A percentile compares a stretch with the other conserved stretches of the same genome.
Conservation (phyloP, 495 filamentous ascomycete genomes). For the Astrothelium subdiscretum region DNA sequence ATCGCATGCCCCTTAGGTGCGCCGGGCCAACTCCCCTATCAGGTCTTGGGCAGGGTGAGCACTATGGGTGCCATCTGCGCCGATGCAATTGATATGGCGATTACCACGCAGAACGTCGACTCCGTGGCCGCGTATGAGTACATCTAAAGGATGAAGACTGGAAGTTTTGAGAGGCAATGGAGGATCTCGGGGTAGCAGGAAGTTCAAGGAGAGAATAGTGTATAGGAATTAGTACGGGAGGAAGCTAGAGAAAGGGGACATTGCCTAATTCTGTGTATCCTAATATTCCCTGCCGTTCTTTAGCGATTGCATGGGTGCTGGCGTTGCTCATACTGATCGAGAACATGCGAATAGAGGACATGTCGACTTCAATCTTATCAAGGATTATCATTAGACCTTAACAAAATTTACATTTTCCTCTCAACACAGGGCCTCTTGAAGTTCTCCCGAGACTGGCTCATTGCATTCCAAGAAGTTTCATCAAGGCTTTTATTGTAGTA, state of each 20-base stretch:
- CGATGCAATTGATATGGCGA: background rate
- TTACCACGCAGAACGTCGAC: background rate
- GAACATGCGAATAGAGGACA: no score
- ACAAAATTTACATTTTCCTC: no score
- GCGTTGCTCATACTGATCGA: no score
- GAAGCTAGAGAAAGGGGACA: background rate
- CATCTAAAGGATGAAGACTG: background rate
- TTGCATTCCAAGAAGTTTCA: no score
- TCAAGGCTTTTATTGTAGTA: no score
- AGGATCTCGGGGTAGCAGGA: background rate
- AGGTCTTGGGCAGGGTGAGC: background rate
- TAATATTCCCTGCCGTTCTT: background rate
- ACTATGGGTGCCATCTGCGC: background rate
- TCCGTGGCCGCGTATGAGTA: background rate
- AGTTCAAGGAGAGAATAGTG: background rate
- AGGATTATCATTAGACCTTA: no score
- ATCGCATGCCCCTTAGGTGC: background rate
- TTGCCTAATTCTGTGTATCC: background rate
- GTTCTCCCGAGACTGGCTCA: no score
- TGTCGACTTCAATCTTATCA: no score
- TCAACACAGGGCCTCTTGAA: no score
- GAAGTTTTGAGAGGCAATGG: background rate
- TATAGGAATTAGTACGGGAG: background rate
- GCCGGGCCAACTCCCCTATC: background rate
- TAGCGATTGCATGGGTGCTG: background rate